A percentile compares a stretch with the other conserved stretches of the same genome.
Conservation (phyloP, 2,329 filamentous ascomycete genomes). For the Cladorrhinum sp. region DNA sequence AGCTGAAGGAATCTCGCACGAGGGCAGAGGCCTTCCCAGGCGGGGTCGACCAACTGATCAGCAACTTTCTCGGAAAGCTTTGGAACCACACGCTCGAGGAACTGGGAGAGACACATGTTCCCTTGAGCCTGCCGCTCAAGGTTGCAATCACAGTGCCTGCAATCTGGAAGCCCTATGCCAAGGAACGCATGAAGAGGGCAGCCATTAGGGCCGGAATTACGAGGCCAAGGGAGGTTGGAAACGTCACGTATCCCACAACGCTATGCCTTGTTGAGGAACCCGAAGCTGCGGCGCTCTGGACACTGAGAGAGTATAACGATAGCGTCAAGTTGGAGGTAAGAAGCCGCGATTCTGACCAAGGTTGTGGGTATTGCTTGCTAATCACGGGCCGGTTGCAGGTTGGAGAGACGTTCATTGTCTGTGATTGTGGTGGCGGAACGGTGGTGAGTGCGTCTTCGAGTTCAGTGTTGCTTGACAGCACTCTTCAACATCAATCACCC, state of each 20-base stretch:
- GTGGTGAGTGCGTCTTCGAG: neutral
- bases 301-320: neutral
- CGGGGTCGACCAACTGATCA: too few relatives aligned
- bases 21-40: neutral
- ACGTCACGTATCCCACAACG: neutral
- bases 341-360: too few relatives aligned
- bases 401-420: constrained; percentile 6
- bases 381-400: neutral
- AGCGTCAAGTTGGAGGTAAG: neutral
- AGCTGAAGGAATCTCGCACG: neutral
- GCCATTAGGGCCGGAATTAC: neutral
- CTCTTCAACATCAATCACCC: neutral
- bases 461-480: neutral
- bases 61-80: neutral
- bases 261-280: neutral
- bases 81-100: neutral
- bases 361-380: neutral
- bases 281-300: constrained; percentile 1
- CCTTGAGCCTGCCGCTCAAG: neutral
- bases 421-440: constrained; percentile 9
- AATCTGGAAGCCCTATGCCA: neutral
- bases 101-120: neutral
- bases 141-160: constrained; percentile 3
- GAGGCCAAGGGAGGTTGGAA: neutral
- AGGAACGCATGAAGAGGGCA: neutral